These are phyloP conservation scores for Clarireedia paspali DNA, from an alignment of 2,329 filamentous ascomycete species.

Conservation along the genomic window DNA sequence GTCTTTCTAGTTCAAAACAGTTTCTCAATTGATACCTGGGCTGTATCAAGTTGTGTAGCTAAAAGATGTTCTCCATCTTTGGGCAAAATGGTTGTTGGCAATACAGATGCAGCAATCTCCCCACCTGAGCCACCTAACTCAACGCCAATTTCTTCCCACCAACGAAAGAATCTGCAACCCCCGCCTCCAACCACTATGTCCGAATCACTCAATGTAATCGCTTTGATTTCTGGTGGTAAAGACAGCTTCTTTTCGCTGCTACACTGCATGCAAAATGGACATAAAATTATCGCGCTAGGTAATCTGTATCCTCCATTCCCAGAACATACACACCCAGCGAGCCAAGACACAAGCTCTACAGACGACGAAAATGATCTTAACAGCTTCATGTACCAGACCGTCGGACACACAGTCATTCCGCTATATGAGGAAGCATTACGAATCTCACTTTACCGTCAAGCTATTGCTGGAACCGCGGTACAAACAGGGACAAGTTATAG, in stretches of 20 bases:
- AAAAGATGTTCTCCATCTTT: background rate
- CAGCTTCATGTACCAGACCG: constrained; percentile 99
- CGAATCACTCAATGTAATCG: constrained; percentile 67
- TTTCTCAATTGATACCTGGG: too few relatives aligned
- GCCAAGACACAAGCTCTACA: background rate
- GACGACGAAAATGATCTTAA: constrained; percentile 62
- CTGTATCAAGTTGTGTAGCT: background rate
- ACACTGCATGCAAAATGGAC: constrained; percentile 81
- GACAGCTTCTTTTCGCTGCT: constrained; percentile 92
- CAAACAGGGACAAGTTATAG: constrained; percentile 66
- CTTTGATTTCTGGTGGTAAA: constrained; percentile 90
- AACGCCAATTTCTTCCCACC: too few relatives aligned
- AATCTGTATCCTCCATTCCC: constrained; percentile 65
- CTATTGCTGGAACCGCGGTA: constrained; percentile 65
- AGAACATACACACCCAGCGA: background rate
- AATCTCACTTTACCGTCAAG: constrained; percentile 74
- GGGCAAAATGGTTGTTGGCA: too few relatives aligned
- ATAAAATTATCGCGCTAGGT: constrained; percentile 77
- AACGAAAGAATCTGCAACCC: background rate
- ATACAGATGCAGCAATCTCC: too few relatives aligned
- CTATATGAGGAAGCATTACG: constrained; percentile 73
- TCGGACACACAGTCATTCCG: constrained; percentile 80
- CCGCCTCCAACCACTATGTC: constrained; percentile 31
- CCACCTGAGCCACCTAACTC: too few relatives aligned
- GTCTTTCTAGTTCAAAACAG: background rate